Evolutionary conservation across 176 grass and related monocot species (phyloP), one percentile per base, ranked within the genome.

Genomic region (Raddia distichophylla): DNA sequence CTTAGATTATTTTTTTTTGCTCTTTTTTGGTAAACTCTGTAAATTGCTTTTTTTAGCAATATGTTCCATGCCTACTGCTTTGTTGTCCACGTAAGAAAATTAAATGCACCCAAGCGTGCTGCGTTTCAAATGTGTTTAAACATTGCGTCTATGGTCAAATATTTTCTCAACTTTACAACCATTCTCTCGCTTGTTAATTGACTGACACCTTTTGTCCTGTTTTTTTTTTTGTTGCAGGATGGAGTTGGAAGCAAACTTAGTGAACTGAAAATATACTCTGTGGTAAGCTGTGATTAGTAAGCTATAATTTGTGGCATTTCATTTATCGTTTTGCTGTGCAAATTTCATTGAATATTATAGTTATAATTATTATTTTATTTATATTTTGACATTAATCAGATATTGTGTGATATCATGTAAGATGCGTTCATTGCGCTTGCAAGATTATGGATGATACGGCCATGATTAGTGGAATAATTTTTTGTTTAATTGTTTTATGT

Each of bases 241-340:
- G 88, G 83, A 10, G 4, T 90, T 2, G 58, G 16, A 9, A 73
- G 3, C 53, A 90, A 52, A 67, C 44, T 90, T 0, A 45, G 19
- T 14, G 12, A 10, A 34, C 83, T 90, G 4, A 86, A 90, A 54
- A 82, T 90, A 78, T 90, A 5, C 74, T 90, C 88, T 8, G 79
- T 90, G 2, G 83, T 86, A 78, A 60, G 59, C 33, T 67, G 14
- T 8, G 18, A 5, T 7, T 81, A 1, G 17, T 4, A 8, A 60
- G 51, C 1, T 64, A 4, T 44, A 22, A 22, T 64, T 76, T 20
- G 40, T 48, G 32, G 1, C 18, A n/a, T 63, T n/a, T 16, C 18
- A 43, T 0, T 81, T 15, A 10, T 78, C 7, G 12, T 35, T 67
- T 49, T 62, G 3, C 17, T 14, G 17, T 15, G 22, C 4, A 8